Evolutionary conservation across 345 rosid genomes (phyloP).

Genomic region (Alliaria petiolata): DNA sequence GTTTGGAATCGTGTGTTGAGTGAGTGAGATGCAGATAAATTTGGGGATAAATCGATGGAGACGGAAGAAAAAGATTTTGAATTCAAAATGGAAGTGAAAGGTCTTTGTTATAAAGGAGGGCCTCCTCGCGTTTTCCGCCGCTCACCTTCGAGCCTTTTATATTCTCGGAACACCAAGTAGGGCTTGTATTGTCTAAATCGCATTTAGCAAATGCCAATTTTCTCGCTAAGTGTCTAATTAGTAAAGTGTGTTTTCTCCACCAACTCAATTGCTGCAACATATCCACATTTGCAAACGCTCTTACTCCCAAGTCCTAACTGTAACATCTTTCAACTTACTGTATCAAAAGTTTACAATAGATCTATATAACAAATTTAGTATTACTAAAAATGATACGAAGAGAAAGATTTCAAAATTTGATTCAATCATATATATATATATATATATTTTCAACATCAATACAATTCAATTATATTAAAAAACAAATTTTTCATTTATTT

Average conservation of each 20-base stretch:
- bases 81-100: slow-evolving; percentile 23
- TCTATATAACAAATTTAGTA: no score
- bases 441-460: no score
- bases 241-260: not conserved
- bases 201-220: not conserved
- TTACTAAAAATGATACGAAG: no score
- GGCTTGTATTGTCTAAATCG: not conserved
- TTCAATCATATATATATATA: no score
- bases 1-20: not conserved
- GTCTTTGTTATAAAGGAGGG: slow-evolving; percentile 31
- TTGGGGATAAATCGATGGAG: slow-evolving; percentile 13
- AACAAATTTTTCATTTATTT: no score
- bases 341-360: not conserved
- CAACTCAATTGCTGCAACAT: not conserved
- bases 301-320: no score
- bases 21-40: slow-evolving; percentile 18
- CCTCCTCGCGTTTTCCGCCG: slow-evolving; percentile 33
- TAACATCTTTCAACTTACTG: not conserved
- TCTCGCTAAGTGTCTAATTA: not conserved
- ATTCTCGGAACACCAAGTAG: slow-evolving; percentile 13
- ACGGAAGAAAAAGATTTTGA: slow-evolving; percentile 20
- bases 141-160: slow-evolving; percentile 24
- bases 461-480: no score
- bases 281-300: not conserved
- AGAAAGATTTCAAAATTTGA: no score